Conservation (phyloP, 2,329 filamentous ascomycete species). For the Epichloe sibirici region DNA sequence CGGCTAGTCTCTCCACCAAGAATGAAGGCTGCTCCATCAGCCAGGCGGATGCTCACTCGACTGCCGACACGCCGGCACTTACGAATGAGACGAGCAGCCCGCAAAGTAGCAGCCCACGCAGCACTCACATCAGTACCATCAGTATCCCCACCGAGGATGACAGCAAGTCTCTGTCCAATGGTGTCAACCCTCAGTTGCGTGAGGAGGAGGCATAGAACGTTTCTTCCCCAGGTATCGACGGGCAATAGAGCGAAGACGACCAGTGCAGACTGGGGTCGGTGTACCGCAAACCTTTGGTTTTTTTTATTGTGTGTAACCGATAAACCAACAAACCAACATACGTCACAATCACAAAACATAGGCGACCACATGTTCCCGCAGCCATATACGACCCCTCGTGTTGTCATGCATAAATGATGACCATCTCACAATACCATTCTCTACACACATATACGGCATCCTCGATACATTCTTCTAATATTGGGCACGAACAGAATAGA, state of each 20-base stretch:
- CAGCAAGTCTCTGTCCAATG: slow-evolving; percentile 11
- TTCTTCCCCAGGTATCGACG: background rate
- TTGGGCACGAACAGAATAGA: background rate
- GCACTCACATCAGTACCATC: slow-evolving; percentile 45
- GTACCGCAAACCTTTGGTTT: background rate
- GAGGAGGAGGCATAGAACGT: slow-evolving; percentile 19
- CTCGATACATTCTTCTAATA: slow-evolving; percentile 6
- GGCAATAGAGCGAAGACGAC: background rate
- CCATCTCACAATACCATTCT: background rate
- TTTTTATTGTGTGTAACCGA: background rate
- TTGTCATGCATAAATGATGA: slow-evolving; percentile 3
- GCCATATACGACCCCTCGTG: background rate
- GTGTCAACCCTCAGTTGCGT: slow-evolving; percentile 14
- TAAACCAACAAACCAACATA: background rate
- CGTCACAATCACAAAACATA: background rate
- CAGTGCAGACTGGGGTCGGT: background rate
- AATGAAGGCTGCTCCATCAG: slow-evolving; percentile 21
- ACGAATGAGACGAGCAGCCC: slow-evolving; percentile 60
- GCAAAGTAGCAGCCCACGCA: slow-evolving; percentile 53
- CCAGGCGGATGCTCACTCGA: slow-evolving; percentile 38
- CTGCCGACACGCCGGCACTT: slow-evolving; percentile 51
- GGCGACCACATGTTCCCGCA: background rate
- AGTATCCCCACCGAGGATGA: slow-evolving; percentile 23
- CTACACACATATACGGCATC: slow-evolving; percentile 5
- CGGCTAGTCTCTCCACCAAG: slow-evolving; percentile 13